Conservation (phyloP, 2,329 filamentous ascomycete genomes). For the Thelonectria discophora region DNA sequence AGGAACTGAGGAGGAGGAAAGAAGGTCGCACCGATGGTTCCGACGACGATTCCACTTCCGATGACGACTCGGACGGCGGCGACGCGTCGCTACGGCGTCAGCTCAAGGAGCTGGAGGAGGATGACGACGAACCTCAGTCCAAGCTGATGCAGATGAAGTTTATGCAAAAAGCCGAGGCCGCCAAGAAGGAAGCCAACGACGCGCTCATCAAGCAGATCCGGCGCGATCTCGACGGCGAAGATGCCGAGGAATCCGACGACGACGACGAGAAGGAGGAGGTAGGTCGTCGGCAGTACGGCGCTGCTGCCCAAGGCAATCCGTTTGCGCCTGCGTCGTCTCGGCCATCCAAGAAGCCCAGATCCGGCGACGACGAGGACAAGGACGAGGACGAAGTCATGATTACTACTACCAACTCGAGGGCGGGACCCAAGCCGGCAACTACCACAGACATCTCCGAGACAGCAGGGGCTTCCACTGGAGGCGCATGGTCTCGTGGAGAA, state of each 20-base stretch:
- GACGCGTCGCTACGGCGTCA: slow-evolving; percentile 60
- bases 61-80: slow-evolving; percentile 66
- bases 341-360: slow-evolving; percentile 43
- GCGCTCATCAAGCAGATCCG: slow-evolving; percentile 75
- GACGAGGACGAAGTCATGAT: slow-evolving; percentile 42
- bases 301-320: slow-evolving; percentile 47
- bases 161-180: slow-evolving; percentile 88
- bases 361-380: slow-evolving; percentile 34
- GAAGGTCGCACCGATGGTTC: slow-evolving; percentile 69
- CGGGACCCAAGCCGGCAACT: slow-evolving; percentile 33
- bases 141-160: slow-evolving; percentile 88
- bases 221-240: slow-evolving; percentile 73
- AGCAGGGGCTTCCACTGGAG: slow-evolving; percentile 43
- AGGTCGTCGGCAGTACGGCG: slow-evolving; percentile 77
- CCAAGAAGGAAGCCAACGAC: slow-evolving; percentile 81
- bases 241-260: slow-evolving; percentile 59
- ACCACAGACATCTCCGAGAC: slow-evolving; percentile 27
- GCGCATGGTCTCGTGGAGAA: slow-evolving; percentile 55
- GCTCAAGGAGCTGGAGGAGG: slow-evolving; percentile 54
- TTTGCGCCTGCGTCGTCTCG: slow-evolving; percentile 43
- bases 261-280: slow-evolving; percentile 66
- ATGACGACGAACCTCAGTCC: slow-evolving; percentile 65
- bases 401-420: slow-evolving; percentile 40
- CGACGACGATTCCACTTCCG: slow-evolving; percentile 62
- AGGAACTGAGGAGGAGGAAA: slow-evolving; percentile 82